Percentiles rank a stretch among this genome's conserved stretches.
phyloP scores from a whole-genome alignment of 345 rosid genomes.

The Hibiscus trionum region DNA sequence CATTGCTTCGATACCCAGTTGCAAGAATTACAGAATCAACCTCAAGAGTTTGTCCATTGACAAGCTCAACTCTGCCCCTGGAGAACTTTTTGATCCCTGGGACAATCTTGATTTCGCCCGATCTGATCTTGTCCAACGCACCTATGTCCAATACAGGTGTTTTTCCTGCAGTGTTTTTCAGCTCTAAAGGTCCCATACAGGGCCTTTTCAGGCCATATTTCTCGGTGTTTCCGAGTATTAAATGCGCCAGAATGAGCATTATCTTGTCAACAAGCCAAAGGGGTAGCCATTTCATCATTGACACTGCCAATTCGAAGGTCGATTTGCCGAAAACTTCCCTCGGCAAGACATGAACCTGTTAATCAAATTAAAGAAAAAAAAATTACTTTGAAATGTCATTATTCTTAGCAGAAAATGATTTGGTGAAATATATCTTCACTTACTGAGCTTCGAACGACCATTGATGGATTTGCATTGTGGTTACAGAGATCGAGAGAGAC shows the following conservation, averaged over 20 bases:
- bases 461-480: slow-evolving; percentile 57
- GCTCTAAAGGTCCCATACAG: slow-evolving; percentile 48
- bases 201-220: slow-evolving; percentile 71
- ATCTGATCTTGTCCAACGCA: slow-evolving; percentile 53
- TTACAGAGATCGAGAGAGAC: slow-evolving; percentile 77
- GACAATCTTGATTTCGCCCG: slow-evolving; percentile 64
- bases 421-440: slow-evolving; percentile 17
- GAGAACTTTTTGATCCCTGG: slow-evolving; percentile 59
- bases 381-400: neutral
- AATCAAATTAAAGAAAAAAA: slow-evolving; percentile 5
- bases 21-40: slow-evolving; percentile 75
- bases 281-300: slow-evolving; percentile 59
- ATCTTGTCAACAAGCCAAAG: slow-evolving; percentile 69
- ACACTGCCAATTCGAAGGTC: slow-evolving; percentile 50
- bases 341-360: slow-evolving; percentile 85
- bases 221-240: slow-evolving; percentile 49
- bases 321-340: slow-evolving; percentile 74
- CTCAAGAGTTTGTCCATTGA: slow-evolving; percentile 46
- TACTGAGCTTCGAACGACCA: slow-evolving; percentile 83
- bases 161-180: slow-evolving; percentile 56
- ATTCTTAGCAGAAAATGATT: neutral
- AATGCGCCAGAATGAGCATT: slow-evolving; percentile 43
- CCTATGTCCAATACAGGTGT: slow-evolving; percentile 84
- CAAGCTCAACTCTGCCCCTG: slow-evolving; percentile 49
- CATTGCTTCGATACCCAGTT: slow-evolving; percentile 91